Evolutionary conservation across 108 stramenopile genomes (phyloP), one percentile per base, ranked within the genome.

Genomic region (Parietichytrium sp.): DNA sequence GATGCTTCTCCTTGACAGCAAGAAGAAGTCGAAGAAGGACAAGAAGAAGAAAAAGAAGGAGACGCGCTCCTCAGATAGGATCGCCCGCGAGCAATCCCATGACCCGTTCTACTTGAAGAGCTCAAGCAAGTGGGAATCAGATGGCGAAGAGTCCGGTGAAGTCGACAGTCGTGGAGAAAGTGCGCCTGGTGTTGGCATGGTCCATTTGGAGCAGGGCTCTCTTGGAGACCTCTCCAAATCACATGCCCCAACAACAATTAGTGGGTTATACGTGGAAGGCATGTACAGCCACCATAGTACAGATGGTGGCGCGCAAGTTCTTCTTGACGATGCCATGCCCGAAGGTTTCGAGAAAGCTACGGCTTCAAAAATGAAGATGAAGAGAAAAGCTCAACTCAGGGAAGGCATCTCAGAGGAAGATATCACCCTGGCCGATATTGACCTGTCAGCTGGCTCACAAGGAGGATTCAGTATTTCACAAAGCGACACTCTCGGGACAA

Each of bases 371-470:
- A 49, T 29, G 13, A 55, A 20, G 13, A 15, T 27, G 36, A 25
- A 54, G 29, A 7, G 29, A 25, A 48, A 78, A 26, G 42, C 25
- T 26, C 48, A 78, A 29, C 29, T 4, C 12, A 31, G 29, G 77
- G 29, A 93, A 29, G 94, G 93, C 4, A 91, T 89, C 50, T 92
- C 54, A 29, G 85, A 93, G 27, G 86, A 90, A 53, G 82, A 86
- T 33, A 82, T 96, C 25, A 91, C 93, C 31, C 81, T 87, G 29
- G 92, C 95, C 3, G 95, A 96, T 81, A 84, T 72, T 96, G 23
- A 93, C 93, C 20, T 87, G 85, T 27, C 95, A 94, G 26, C 84
- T 94, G 45, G 87, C 91, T 3, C 92, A 90, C 47, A 90, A 94
- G 80, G 95, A 96, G 54, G 91, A 93, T 45, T 92, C 94, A 86